Evolutionary conservation across 805 yeast genomes (phyloP).

Genomic region (Lipomyces kockii): DNA sequence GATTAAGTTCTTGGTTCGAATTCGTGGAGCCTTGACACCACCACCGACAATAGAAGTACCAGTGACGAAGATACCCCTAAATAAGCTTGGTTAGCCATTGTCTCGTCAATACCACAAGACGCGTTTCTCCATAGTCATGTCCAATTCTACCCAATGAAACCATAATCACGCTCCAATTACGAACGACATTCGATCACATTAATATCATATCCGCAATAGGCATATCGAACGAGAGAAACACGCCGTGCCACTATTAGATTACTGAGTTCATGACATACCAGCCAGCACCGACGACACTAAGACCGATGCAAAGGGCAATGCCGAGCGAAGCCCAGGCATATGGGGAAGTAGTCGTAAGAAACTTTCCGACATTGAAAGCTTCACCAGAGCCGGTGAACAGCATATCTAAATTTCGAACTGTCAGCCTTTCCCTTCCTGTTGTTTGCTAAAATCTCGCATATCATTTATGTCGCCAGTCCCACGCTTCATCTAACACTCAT

Average conservation of each 20-base stretch:
- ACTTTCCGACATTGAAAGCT: slow-evolving; percentile 86
- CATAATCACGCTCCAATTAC: not conserved
- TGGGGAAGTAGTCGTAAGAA: slow-evolving; percentile 83
- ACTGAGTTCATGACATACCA: slow-evolving; percentile 57
- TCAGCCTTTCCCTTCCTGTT: not conserved
- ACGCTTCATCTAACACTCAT: not conserved
- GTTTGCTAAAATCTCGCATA: not conserved
- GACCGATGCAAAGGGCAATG: slow-evolving; percentile 86
- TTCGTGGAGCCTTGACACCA: slow-evolving; percentile 96
- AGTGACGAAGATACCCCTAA: slow-evolving; percentile 85
- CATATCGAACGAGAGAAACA: not conserved
- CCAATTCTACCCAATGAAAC: not conserved
- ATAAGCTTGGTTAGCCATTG: slow-evolving; percentile 7
- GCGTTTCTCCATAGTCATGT: not conserved
- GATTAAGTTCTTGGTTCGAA: slow-evolving; percentile 94
- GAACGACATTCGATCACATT: not conserved
- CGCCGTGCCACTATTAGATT: not conserved
- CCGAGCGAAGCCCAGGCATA: slow-evolving; percentile 97
- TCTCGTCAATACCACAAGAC: not conserved
- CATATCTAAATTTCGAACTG: slow-evolving; percentile 49
- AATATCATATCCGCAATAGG: not conserved
- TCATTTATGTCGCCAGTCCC: not conserved
- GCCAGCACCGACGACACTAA: slow-evolving; percentile 96
- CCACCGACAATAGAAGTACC: slow-evolving; percentile 96
- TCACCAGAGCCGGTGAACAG: slow-evolving; percentile 93